phyloP scores from a whole-genome alignment of 2,329 filamentous ascomycete genomes.

The Cordyceps militaris region DNA sequence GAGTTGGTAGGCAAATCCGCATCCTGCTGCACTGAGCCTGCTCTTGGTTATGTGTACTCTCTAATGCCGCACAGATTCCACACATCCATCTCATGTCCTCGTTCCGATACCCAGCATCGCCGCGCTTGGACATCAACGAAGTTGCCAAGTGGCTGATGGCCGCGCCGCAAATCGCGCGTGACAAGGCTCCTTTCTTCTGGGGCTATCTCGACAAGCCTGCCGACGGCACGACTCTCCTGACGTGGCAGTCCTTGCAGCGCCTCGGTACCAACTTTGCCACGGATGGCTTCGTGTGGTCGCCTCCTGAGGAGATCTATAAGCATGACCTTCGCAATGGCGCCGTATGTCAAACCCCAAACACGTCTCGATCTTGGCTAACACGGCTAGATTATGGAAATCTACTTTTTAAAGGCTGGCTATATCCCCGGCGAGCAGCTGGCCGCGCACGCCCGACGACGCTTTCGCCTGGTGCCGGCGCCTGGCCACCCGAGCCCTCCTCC shows the following conservation, averaged over 20 bases:
- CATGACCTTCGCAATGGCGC: constrained; percentile 60
- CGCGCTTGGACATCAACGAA: constrained; percentile 64
- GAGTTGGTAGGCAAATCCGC: constrained; percentile 30
- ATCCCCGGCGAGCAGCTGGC: constrained; percentile 68
- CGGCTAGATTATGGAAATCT: constrained; percentile 75
- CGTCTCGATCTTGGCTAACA: constrained; percentile 7
- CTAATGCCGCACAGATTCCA: constrained; percentile 52
- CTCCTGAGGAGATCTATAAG: constrained; percentile 68
- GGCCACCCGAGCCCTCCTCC: constrained; percentile 62
- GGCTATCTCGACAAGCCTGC: constrained; percentile 77
- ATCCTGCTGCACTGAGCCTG: not conserved
- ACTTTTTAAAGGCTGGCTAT: constrained; percentile 74
- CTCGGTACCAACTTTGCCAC: constrained; percentile 71
- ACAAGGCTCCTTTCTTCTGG: constrained; percentile 85
- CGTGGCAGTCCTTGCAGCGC: constrained; percentile 77
- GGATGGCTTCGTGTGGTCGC: constrained; percentile 88
- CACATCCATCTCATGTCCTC: constrained; percentile 88
- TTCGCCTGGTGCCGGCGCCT: constrained; percentile 70
- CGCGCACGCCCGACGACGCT: constrained; percentile 73
- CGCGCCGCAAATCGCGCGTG: constrained; percentile 78
- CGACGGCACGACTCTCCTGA: constrained; percentile 75
- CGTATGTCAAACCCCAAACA: constrained; percentile 31
- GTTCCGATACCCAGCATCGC: constrained; percentile 69
- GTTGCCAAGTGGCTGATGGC: constrained; percentile 77
- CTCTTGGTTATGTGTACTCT: not conserved